Evolutionary conservation across 2,329 filamentous ascomycete genomes (phyloP), one percentile per base, ranked within the genome.

Genomic region (Nigrograna mackinnonii): DNA sequence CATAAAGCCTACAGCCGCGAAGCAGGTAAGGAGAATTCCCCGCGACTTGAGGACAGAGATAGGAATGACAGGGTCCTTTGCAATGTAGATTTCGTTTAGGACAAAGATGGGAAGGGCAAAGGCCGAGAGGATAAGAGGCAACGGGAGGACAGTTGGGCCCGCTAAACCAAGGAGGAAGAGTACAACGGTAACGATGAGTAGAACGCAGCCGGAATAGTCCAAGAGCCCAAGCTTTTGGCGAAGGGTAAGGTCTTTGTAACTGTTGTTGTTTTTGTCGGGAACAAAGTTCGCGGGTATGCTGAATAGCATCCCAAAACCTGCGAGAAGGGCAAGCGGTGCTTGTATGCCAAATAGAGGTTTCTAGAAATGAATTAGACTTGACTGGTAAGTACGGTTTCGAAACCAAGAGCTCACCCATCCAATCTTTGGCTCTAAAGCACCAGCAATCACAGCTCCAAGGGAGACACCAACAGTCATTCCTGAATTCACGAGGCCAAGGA

Each of bases 1-100:
- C 87, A 95, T 92, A 63, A 90, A 79, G 16, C 86, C 84, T 0
- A 91, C 77, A 37, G 90, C 88, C 1, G 85, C 79, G 17, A 91
- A 58, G 59, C 89, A 92, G 1, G 86, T 86, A 17, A 92, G 69
- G 3, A 92, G 72, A 1, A 88, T 82, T 21, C 84, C 85, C 20
- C 85, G 80, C 9, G 85, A 89, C 38, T 76, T 79, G 20, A 95
- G 78, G 2, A 94, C 77, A 1, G 78, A 67, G 36, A 91, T 71
- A 1, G 89, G 89, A 37, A 95, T 85, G 59, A 95, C 83, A 3
- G 90, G 89, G 30, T 91, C 85, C 1, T 68, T 55, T 3, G 85
- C 80, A 30, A 85, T 66, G 41, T 75, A 78, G 40, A 79, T 75
- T 64, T 95, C 89, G 47, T 85, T 79, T 5, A 81, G 45, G 14